Percentiles rank a stretch among this genome's conserved stretches.
phyloP scores from a whole-genome alignment of 352 stramenopile species.

The Phytophthora melonis region DNA sequence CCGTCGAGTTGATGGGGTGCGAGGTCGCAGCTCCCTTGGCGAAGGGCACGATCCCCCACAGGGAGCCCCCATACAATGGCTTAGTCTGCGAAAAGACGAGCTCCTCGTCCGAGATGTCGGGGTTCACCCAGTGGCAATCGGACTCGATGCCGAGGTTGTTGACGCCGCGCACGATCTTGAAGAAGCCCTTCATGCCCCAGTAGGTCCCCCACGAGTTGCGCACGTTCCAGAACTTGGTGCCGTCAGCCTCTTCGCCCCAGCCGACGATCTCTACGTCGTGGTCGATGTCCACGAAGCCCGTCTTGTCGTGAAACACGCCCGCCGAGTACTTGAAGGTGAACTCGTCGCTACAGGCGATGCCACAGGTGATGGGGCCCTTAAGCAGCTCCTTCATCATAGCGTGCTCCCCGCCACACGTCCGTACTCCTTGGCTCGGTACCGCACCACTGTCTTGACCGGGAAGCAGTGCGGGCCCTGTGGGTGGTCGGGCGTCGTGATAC shows the following conservation, averaged over 20 bases:
- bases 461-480: slow-evolving; percentile 60
- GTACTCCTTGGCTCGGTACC: slow-evolving; percentile 83
- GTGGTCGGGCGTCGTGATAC: slow-evolving; percentile 76
- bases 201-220: slow-evolving; percentile 95
- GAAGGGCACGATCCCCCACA: slow-evolving; percentile 70
- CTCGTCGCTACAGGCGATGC: slow-evolving; percentile 91
- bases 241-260: slow-evolving; percentile 91
- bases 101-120: slow-evolving; percentile 82
- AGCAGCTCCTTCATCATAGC: slow-evolving; percentile 86
- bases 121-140: slow-evolving; percentile 90
- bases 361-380: slow-evolving; percentile 93
- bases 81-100: slow-evolving; percentile 69
- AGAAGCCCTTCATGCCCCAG: slow-evolving; percentile 97
- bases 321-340: slow-evolving; percentile 93
- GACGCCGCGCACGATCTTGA: slow-evolving; percentile 93
- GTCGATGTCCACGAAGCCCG: slow-evolving; percentile 84
- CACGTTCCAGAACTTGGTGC: slow-evolving; percentile 97
- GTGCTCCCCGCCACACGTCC: slow-evolving; percentile 70
- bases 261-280: slow-evolving; percentile 89
- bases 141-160: slow-evolving; percentile 94
- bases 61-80: slow-evolving; percentile 69
- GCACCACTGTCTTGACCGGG: slow-evolving; percentile 79
- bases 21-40: slow-evolving; percentile 67
- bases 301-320: slow-evolving; percentile 93
- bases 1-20: slow-evolving; percentile 89